phyloP scores from a whole-genome alignment of 2,329 filamentous ascomycete genomes.

The Tolypocladium tundrense region DNA sequence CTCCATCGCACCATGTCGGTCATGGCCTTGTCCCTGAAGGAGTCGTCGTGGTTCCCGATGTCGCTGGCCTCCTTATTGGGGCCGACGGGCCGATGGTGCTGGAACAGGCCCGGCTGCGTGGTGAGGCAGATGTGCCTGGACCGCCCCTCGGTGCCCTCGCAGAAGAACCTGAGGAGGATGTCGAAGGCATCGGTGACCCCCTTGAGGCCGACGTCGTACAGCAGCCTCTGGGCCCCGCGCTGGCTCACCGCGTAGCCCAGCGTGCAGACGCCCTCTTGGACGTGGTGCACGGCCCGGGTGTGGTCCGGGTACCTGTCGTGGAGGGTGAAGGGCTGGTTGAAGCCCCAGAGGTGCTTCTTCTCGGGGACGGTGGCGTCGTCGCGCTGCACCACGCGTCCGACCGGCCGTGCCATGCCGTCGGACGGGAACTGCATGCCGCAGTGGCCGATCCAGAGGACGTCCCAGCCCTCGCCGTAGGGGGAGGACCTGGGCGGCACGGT shows the following conservation, averaged over 20 bases:
- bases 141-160: slow-evolving; percentile 25
- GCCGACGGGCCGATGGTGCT: slow-evolving; percentile 32
- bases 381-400: slow-evolving; percentile 18
- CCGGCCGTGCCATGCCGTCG: slow-evolving; percentile 10
- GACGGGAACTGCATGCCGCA: slow-evolving; percentile 27
- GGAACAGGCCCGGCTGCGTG: slow-evolving; percentile 32
- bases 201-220: slow-evolving; percentile 32
- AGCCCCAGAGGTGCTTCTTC: slow-evolving; percentile 19
- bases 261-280: slow-evolving; percentile 27
- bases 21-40: slow-evolving; percentile 14
- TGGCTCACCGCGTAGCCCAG: slow-evolving; percentile 35
- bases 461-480: slow-evolving; percentile 41
- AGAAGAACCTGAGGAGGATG: slow-evolving; percentile 34
- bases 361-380: slow-evolving; percentile 26
- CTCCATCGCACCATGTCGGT: slow-evolving; percentile 29
- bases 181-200: slow-evolving; percentile 30
- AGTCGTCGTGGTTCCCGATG: slow-evolving; percentile 22
- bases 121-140: slow-evolving; percentile 28
- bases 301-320: slow-evolving; percentile 24
- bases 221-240: slow-evolving; percentile 28
- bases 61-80: slow-evolving; percentile 21
- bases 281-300: slow-evolving; percentile 33
- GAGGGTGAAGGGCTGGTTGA: slow-evolving; percentile 24
- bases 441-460: slow-evolving; percentile 40
- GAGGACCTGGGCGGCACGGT: slow-evolving; percentile 15